Evolutionary conservation across 306 rosid genomes (phyloP), one percentile per base, ranked within the genome.

Genomic region (Lathyrus oleraceus): DNA sequence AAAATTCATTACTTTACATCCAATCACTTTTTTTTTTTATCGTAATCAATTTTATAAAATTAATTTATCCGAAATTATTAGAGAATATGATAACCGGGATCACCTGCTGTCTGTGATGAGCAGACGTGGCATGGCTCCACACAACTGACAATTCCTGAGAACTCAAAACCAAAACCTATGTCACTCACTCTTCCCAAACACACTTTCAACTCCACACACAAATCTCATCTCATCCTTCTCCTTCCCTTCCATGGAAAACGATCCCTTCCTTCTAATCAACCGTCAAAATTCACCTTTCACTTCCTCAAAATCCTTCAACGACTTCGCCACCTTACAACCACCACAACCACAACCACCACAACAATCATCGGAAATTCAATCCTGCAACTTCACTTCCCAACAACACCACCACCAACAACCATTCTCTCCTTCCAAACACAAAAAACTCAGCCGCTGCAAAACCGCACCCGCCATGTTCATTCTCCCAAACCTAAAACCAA

Each of bases 391-490:
- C 58, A 19, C 58, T 52, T 14, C 58, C 4, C n/a, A n/a, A n/a
- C n/a, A n/a, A n/a, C 58, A 9, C 20, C 30, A 76, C 49, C 4
- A 11, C 10, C 58, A 19, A 10, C 47, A 23, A 2, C 23, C 65
- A 52, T 16, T 20, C 51, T 63, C 70, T 17, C 79, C 44, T n/a
- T 19, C 5, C 1, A 77, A 68, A 72, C 60, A 53, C 0, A 85
- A 76, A 60, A 86, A 73, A 45, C 90, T 91, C 17, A 78, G 72
- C 12, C 92, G 97, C 16, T 85, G 90, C 79, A 86, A 79, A 64
- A 88, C 97, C 10, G 97, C 97, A 8, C 97, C 97, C 0, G 95
- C 97, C 75, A 74, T 90, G 85, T 62, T 83, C 0, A 53, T 67
- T 45, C 62, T 85, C 81, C 78, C 71, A 7, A 81, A 85, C 70